phyloP scores from a whole-genome alignment of 2,329 filamentous ascomycete genomes.

The Plenodomus biglobosus region DNA sequence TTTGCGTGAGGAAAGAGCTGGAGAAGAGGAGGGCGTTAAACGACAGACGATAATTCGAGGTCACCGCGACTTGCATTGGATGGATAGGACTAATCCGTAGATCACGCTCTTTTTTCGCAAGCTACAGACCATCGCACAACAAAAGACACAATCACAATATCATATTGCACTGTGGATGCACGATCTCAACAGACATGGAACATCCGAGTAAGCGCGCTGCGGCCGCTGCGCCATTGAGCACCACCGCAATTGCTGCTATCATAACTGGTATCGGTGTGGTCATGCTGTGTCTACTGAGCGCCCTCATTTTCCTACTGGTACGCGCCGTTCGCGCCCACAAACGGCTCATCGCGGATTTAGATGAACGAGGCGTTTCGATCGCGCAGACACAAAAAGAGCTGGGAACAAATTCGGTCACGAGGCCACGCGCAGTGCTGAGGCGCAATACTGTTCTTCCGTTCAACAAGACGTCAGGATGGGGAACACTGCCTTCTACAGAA shows the following conservation, averaged over 20 bases:
- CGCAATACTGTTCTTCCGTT: constrained; percentile 39
- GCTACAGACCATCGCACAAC: not conserved
- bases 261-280: constrained; percentile 29
- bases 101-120: not conserved
- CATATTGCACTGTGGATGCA: not conserved
- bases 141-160: not conserved
- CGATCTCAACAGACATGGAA: constrained; percentile 8
- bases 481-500: constrained; percentile 46
- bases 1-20: constrained; percentile 1
- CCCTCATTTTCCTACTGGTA: constrained; percentile 30
- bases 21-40: constrained; percentile 23
- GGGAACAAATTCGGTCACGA: constrained; percentile 20
- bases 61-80: not conserved
- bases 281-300: constrained; percentile 27
- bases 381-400: constrained; percentile 23
- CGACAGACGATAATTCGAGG: not conserved
- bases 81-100: not conserved
- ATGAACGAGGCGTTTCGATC: constrained; percentile 35
- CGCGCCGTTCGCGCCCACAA: constrained; percentile 32
- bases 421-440: constrained; percentile 36
- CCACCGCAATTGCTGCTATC: constrained; percentile 26
- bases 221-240: constrained; percentile 20
- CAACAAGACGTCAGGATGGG: constrained; percentile 46
- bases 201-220: constrained; percentile 10
- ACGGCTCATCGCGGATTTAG: constrained; percentile 35